phyloP scores from a whole-genome alignment of 306 rosid genomes.

The Castanea sativa region DNA sequence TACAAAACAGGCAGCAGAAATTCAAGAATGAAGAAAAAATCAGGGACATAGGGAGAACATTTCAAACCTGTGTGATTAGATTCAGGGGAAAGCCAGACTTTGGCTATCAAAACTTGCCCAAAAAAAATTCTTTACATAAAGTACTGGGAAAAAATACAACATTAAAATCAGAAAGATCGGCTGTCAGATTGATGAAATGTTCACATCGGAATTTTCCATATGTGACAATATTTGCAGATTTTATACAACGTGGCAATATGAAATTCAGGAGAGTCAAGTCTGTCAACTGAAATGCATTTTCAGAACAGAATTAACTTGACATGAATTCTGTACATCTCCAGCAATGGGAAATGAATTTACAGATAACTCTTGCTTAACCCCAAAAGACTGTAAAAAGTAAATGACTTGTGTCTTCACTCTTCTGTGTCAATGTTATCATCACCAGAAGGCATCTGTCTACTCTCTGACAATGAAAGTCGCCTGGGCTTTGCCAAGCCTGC shows the following conservation, averaged over 20 bases:
- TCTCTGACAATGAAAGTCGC: constrained; percentile 79
- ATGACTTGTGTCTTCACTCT: constrained; percentile 57
- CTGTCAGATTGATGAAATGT: constrained; percentile 57
- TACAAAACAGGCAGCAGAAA: constrained; percentile 17
- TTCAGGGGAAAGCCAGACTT: constrained; percentile 41
- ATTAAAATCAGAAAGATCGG: constrained; percentile 33
- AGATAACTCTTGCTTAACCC: constrained; percentile 64
- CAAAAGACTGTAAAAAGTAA: constrained; percentile 57
- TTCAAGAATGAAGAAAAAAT: constrained; percentile 11
- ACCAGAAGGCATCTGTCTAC: constrained; percentile 71
- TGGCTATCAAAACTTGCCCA: constrained; percentile 32
- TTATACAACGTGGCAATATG: constrained; percentile 72
- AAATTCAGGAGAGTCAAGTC: constrained; percentile 60
- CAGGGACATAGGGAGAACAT: constrained; percentile 19
- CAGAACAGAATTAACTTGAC: constrained; percentile 58
- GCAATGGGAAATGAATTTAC: constrained; percentile 77
- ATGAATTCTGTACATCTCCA: constrained; percentile 78
- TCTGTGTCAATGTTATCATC: constrained; percentile 73
- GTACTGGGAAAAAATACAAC: constrained; percentile 19
- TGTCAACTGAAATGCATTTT: constrained; percentile 57
- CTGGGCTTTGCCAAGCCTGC: constrained; percentile 65
- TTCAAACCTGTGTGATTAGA: constrained; percentile 29
- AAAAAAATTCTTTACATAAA: constrained; percentile 38
- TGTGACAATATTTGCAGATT: constrained; percentile 71
- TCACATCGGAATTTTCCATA: constrained; percentile 68